phyloP scores from a whole-genome alignment of 1,284 basidiomycete species.

The Cryptococcus sp. region DNA sequence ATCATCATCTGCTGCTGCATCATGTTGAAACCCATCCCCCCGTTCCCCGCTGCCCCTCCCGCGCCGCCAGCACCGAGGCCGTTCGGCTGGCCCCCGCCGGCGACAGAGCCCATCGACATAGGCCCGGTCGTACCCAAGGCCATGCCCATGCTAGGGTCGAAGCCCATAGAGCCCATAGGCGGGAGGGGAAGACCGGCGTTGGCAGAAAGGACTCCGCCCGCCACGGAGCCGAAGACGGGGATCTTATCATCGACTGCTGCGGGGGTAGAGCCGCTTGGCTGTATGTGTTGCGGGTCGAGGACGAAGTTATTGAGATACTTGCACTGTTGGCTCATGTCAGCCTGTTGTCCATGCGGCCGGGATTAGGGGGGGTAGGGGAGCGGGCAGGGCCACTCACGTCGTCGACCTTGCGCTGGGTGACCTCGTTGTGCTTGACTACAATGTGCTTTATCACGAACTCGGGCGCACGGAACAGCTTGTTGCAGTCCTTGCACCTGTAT shows the following conservation, averaged over 20 bases:
- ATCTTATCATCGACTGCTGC: conserved; percentile 48
- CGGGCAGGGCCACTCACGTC: conserved; percentile 37
- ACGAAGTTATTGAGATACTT: conserved; percentile 85
- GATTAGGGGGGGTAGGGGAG: neutral
- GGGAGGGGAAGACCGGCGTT: conserved; percentile 29
- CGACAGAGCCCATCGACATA: too few relatives aligned
- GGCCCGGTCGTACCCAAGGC: too few relatives aligned
- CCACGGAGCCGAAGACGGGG: conserved; percentile 2
- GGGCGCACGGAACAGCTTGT: conserved; percentile 91
- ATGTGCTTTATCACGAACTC: conserved; percentile 95
- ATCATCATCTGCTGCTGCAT: conserved; percentile 51
- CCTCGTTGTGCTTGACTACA: conserved; percentile 78
- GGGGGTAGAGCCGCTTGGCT: conserved; percentile 55
- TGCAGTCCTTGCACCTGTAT: conserved; percentile 89
- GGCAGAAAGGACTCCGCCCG: conserved; percentile 5
- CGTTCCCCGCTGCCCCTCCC: neutral
- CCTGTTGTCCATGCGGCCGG: neutral
- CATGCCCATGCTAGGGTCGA: conserved; percentile 8
- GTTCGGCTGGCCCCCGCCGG: too few relatives aligned
- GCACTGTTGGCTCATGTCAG: conserved; percentile 57
- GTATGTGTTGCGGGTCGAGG: conserved; percentile 84
- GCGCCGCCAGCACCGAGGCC: neutral
- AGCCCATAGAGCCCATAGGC: conserved; percentile 1
- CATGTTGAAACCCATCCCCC: conserved; percentile 27
- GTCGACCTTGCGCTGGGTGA: conserved; percentile 54